These are phyloP conservation scores for Barnettozyma sucrosica DNA, from an alignment of 805 yeast genomes.

Conservation along the genomic window DNA sequence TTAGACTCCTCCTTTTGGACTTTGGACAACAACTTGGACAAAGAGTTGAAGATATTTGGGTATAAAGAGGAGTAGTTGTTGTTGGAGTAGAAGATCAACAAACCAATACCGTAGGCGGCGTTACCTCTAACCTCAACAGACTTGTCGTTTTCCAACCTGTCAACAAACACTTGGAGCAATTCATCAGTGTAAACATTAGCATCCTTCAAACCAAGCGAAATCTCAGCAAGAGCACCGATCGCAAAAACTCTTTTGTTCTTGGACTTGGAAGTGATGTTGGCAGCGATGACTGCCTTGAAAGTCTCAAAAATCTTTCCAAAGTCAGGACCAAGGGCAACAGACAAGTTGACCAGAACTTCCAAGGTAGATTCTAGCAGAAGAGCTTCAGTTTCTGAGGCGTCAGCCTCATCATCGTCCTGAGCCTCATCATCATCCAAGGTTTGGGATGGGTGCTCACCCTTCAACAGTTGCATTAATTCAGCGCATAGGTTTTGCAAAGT, in stretches of 20 bases:
- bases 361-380: constrained; percentile 77
- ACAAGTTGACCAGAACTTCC: constrained; percentile 75
- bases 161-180: constrained; percentile 62
- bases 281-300: constrained; percentile 58
- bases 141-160: constrained; percentile 65
- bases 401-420: constrained; percentile 50
- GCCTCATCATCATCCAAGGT: constrained; percentile 64
- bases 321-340: constrained; percentile 72
- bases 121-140: constrained; percentile 88
- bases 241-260: constrained; percentile 75
- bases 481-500: constrained; percentile 63
- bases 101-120: constrained; percentile 94
- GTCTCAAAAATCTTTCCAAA: constrained; percentile 68
- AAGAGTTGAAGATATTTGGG: constrained; percentile 58
- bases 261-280: constrained; percentile 55
- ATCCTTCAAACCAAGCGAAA: constrained; percentile 66
- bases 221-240: constrained; percentile 88
- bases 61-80: constrained; percentile 49
- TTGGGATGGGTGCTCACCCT: constrained; percentile 83
- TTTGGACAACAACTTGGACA: constrained; percentile 69
- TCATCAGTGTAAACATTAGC: constrained; percentile 63
- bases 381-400: constrained; percentile 56
- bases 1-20: constrained; percentile 64
- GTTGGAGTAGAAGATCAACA: constrained; percentile 46
- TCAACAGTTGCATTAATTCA: constrained; percentile 65